These are phyloP conservation scores for Microdochium nivale DNA, from an alignment of 2,329 filamentous ascomycete species.

Conservation along the genomic window DNA sequence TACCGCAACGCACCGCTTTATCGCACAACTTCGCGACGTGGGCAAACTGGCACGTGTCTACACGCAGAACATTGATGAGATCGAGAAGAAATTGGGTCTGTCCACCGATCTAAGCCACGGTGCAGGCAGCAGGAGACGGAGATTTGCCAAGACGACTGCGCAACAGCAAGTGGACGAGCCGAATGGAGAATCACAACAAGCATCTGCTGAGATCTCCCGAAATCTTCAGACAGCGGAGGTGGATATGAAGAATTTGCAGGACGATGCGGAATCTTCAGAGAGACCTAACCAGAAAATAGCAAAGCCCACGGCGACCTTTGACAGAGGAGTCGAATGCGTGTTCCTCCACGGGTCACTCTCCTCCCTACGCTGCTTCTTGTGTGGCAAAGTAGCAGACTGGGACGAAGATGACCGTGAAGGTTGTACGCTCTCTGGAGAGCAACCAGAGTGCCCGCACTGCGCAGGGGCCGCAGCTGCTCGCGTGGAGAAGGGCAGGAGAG, in stretches of 20 bases:
- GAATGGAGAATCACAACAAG: constrained; percentile 7
- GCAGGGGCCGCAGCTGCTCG: constrained; percentile 52
- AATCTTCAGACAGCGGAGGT: constrained; percentile 9
- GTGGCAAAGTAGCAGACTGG: constrained; percentile 49
- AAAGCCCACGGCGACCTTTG: constrained; percentile 12
- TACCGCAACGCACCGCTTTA: constrained; percentile 60
- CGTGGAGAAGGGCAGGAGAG: constrained; percentile 57
- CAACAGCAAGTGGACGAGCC: constrained; percentile 17
- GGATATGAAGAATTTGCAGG: constrained; percentile 8
- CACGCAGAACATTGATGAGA: constrained; percentile 67
- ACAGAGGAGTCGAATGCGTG: constrained; percentile 54
- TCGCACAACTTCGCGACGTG: constrained; percentile 56
- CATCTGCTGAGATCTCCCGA: constrained; percentile 10
- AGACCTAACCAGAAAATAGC: constrained; percentile 6
- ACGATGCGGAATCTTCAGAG: constrained; percentile 4
- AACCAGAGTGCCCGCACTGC: constrained; percentile 61
- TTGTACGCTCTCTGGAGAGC: constrained; percentile 52
- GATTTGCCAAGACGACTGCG: constrained; percentile 25
- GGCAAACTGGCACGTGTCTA: constrained; percentile 64
- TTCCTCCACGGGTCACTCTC: constrained; percentile 64
- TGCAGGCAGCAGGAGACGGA: constrained; percentile 49
- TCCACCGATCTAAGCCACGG: constrained; percentile 53
- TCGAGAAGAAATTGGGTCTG: constrained; percentile 62
- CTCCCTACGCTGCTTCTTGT: constrained; percentile 54
- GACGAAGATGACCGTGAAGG: constrained; percentile 45